These are phyloP conservation scores for Mycena alexandri DNA, from an alignment of 768 basidiomycete species.

Conservation along the genomic window DNA sequence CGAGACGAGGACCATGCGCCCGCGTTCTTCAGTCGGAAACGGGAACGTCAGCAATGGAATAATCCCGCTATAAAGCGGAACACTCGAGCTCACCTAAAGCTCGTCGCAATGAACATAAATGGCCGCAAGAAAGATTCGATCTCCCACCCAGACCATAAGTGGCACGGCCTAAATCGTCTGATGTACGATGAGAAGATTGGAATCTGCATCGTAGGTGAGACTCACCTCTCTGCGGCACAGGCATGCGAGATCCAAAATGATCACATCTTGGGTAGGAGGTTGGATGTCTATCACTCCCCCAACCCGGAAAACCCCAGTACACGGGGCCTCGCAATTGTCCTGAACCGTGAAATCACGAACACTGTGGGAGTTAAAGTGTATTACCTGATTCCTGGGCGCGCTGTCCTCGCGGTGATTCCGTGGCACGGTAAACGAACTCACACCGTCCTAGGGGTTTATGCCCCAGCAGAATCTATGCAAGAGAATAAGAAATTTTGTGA, in stretches of 20 bases:
- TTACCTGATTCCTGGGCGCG: constrained; percentile 27
- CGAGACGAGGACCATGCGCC: constrained; percentile 14
- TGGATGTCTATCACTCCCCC: background rate
- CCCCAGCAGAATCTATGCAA: constrained; percentile 12
- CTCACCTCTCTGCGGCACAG: constrained; percentile 6
- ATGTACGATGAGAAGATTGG: constrained; percentile 20
- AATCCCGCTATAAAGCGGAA: constrained; percentile 7
- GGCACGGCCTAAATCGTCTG: constrained; percentile 1
- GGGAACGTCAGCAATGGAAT: background rate
- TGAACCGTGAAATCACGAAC: constrained; percentile 32
- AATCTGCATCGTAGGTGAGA: constrained; percentile 11
- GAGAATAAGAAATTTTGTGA: constrained; percentile 18
- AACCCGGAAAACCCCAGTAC: constrained; percentile 3
- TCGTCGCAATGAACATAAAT: background rate
- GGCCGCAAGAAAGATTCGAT: background rate
- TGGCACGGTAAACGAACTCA: constrained; percentile 23
- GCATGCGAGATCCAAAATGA: constrained; percentile 9
- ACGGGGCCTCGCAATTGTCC: constrained; percentile 23
- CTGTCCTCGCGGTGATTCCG: background rate
- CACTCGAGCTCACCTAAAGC: background rate
- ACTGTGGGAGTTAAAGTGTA: background rate
- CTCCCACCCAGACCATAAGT: constrained; percentile 15
- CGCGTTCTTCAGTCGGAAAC: constrained; percentile 3
- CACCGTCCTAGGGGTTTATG: constrained; percentile 26
- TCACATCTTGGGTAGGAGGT: background rate